Evolutionary conservation across 345 rosid species (phyloP), one percentile per base, ranked within the genome.

Genomic region (Aquilaria sinensis): DNA sequence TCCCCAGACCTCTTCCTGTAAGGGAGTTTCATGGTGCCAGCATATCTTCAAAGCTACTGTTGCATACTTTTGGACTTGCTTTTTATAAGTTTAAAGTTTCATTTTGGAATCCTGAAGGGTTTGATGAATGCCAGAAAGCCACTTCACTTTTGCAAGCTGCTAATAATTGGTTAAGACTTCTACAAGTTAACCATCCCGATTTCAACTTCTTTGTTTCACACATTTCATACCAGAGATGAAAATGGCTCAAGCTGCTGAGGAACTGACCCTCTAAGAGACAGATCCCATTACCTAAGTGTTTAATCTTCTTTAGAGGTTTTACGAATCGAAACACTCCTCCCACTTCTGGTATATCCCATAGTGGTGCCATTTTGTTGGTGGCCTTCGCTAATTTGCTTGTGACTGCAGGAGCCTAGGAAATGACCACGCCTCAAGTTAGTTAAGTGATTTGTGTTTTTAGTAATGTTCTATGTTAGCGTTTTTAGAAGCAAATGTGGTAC

Each of bases 21-120:
- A 58, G 72, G 69, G 83, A 83, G 63, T 72, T 32, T 63, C 72
- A 58, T 54, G 53, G 45, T 60, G 54, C 63, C 3, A 77, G 78
- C 56, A 54, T 32, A 67, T 53, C 76, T 6, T 56, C 56, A 56
- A 92, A 85, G 74, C 77, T 89, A 56, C 75, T 78, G 2, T 69
- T 92, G 73, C 82, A 79, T 43, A 74, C 84, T 31, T 87, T 92
- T 68, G 98, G 96, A 51, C 90, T 92, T 11, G 98, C 95, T 57
- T 83, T 83, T 31, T 82, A 89, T 48, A 92, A 92, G 81, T 80
- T 89, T 61, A 81, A 87, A 76, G 73, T 76, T 59, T 79, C 96
- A 0, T 82, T 87, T 56, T 92, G 98, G 98, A 82, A 81, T 49
- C 73, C 78, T 16, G 76, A 75, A 69, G 88, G 81, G 65, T 70